Conservation (phyloP, 139 green algal species). For the Tetraselmis striata region DNA sequence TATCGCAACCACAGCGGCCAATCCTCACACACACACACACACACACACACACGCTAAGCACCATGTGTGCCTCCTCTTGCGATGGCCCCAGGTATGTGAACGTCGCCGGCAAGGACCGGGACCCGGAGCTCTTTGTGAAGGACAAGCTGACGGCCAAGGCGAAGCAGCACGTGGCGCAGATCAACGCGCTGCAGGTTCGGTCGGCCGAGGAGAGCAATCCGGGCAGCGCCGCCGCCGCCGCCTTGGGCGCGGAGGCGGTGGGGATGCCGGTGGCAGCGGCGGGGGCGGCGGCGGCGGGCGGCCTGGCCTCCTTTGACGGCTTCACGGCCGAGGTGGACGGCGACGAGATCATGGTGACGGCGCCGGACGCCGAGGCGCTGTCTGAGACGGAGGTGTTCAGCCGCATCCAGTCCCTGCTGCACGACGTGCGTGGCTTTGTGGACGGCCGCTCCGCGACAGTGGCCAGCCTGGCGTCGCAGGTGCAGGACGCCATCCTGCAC, state of each 20-base stretch:
- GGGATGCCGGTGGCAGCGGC: neutral
- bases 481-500: neutral
- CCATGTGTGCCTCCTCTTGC: too few species aligned
- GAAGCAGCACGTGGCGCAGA: neutral
- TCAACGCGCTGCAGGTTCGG: neutral
- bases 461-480: neutral
- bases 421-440: neutral
- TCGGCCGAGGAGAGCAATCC: neutral
- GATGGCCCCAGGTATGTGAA: neutral
- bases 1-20: too few species aligned
- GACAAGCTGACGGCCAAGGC: neutral
- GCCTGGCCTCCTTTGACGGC: neutral
- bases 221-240: too few species aligned
- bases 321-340: neutral
- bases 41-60: too few species aligned
- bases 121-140: neutral
- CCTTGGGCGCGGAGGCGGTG: neutral
- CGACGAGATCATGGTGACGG: neutral
- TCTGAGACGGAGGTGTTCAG: neutral
- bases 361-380: neutral
- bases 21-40: too few species aligned
- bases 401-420: neutral
- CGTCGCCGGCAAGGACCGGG: neutral
- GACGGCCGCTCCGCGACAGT: neutral
- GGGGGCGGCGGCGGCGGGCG: too few species aligned